Evolutionary conservation across 164 flowering plant genomes (phyloP).

Genomic region (Stephania japonica): DNA sequence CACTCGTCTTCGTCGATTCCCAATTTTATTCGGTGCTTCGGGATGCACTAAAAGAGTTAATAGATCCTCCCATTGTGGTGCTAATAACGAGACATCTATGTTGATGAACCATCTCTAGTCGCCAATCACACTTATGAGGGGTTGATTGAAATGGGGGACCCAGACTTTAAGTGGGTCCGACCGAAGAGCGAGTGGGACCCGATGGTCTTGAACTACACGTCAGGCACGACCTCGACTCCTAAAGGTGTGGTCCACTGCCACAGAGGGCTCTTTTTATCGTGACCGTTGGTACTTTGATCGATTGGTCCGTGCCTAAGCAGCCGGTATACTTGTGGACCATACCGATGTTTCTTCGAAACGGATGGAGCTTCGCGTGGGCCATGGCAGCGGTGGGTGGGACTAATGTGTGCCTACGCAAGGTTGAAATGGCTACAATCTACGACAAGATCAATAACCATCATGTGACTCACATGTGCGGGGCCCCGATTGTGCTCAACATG

Average conservation of each 20-base stretch:
- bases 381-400: conserved; percentile 53
- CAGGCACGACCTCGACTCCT: conserved; percentile 44
- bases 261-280: conserved; percentile 32
- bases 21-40: too few relatives aligned
- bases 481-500: conserved; percentile 57
- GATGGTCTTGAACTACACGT: too few relatives aligned
- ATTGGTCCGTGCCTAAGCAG: conserved; percentile 31
- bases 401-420: too few relatives aligned
- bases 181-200: too few relatives aligned
- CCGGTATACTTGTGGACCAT: conserved; percentile 50
- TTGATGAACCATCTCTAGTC: conserved; percentile 15
- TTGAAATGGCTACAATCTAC: conserved; percentile 27
- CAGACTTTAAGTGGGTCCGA: too few relatives aligned
- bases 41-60: too few relatives aligned
- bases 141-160: too few relatives aligned
- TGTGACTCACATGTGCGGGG: conserved; percentile 53
- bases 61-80: conserved; percentile 22
- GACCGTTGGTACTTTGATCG: conserved; percentile 27
- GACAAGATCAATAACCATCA: conserved; percentile 17
- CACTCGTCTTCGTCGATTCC: too few relatives aligned
- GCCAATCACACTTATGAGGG: too few relatives aligned
- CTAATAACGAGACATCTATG: conserved; percentile 22
- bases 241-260: conserved; percentile 56
- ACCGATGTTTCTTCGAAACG: conserved; percentile 57
- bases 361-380: conserved; percentile 52